These are phyloP conservation scores for Ganoderma leucocontextum DNA, from an alignment of 1,284 basidiomycete species.

Conservation along the genomic window DNA sequence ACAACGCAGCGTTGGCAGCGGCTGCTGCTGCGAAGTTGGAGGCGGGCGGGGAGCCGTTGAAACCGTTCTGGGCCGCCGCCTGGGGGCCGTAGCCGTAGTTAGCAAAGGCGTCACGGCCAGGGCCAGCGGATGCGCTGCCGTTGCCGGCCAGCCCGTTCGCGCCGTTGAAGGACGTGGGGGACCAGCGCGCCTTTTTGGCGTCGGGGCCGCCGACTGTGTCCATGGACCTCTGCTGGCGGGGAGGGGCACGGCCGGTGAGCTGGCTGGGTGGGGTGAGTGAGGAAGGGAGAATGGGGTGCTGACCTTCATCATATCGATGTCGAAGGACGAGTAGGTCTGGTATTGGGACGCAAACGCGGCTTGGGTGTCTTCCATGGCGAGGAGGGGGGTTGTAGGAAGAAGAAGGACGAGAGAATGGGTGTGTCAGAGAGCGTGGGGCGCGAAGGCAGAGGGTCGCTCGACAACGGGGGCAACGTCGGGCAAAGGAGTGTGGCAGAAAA, in stretches of 20 bases:
- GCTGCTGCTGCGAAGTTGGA: slow-evolving; percentile 47
- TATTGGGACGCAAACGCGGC: slow-evolving; percentile 74
- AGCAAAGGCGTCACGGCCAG: slow-evolving; percentile 72
- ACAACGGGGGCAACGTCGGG: slow-evolving; percentile 38
- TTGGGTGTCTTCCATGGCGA: slow-evolving; percentile 76
- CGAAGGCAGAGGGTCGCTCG: slow-evolving; percentile 45
- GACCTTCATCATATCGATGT: slow-evolving; percentile 90
- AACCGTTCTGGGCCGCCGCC: slow-evolving; percentile 57
- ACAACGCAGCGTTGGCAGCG: slow-evolving; percentile 54
- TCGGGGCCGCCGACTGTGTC: slow-evolving; percentile 82
- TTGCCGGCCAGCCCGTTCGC: slow-evolving; percentile 50
- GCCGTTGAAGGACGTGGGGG: slow-evolving; percentile 64
- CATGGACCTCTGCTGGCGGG: slow-evolving; percentile 68
- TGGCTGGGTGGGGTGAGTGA: background rate
- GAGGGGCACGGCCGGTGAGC: slow-evolving; percentile 15
- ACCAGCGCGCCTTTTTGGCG: slow-evolving; percentile 88
- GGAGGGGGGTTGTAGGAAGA: slow-evolving; percentile 36
- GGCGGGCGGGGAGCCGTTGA: slow-evolving; percentile 57
- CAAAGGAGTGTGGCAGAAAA: slow-evolving; percentile 54
- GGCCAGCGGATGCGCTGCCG: slow-evolving; percentile 43
- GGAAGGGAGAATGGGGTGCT: slow-evolving; percentile 29
- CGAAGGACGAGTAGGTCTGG: slow-evolving; percentile 67
- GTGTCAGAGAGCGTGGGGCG: slow-evolving; percentile 46
- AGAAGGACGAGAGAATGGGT: slow-evolving; percentile 46
- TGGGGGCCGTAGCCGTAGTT: slow-evolving; percentile 87